Evolutionary conservation across 257 asterid species (phyloP), one percentile per base, ranked within the genome.

Genomic region (Agastache rugosa): DNA sequence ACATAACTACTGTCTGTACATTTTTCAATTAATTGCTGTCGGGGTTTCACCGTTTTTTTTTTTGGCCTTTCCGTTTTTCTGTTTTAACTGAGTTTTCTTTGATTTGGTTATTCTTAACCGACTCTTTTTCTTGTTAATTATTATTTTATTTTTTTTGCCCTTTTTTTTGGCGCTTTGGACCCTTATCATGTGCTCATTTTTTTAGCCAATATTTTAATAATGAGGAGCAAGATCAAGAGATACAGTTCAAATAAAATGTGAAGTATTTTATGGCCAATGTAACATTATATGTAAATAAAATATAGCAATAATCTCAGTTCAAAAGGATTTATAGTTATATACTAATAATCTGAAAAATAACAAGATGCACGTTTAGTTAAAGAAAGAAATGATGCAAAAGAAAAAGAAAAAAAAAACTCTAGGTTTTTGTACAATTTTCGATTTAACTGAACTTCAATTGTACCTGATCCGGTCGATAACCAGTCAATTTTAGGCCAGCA

Each of bases 1-100:
- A 15, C 65, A n/a, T 35, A 60, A 29, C 65, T 7, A 6, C 20
- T 27, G 44, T 25, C n/a, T 60, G 65, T 60, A 60, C 59, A 60
- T 29, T 60, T 56, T 20, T 54, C 61, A 22, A 10, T 23, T 56
- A 9, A 22, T 56, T 56, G 12, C 37, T 5, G n/a, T 16, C 34
- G 11, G 5, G n/a, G 3, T 55, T 22, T 55, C 3, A 8, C 31
- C 16, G 34, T 31, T 31, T 31, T 31, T 5, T 31, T 31, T 31
- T 31, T 31, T 31, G n/a, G 6, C 7, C 22, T 20, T 2, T 54
- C 1, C 60, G 20, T 48, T 22, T 56, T 25, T 25, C 17, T 2
- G 8, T 56, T 23, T 56, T 23, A 23, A 56, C 63, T 25, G 19
- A 25, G 9, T 20, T 55, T 22, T 23, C 61, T 55, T 55, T 23